These are phyloP conservation scores for Malania oleifera DNA, from an alignment of 164 flowering plant species.

Conservation along the genomic window DNA sequence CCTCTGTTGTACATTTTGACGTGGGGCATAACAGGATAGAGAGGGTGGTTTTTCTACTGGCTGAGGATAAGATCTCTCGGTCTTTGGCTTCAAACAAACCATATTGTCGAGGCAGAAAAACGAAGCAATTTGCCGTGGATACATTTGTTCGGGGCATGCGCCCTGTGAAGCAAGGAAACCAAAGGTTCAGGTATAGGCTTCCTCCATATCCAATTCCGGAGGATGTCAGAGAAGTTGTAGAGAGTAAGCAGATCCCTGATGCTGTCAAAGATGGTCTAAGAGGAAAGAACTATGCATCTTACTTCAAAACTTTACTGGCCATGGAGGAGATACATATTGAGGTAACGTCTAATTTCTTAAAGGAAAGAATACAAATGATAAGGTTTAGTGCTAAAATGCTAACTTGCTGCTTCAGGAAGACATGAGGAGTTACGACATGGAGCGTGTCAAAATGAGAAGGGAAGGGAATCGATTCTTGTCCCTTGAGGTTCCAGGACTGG, in stretches of 20 bases:
- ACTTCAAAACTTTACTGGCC: slow-evolving; percentile 50
- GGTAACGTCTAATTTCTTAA: slow-evolving; percentile 33
- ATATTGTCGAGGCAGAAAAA: slow-evolving; percentile 40
- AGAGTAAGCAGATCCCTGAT: slow-evolving; percentile 54
- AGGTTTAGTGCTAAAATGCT: neutral
- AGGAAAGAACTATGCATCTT: slow-evolving; percentile 43
- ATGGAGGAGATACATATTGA: slow-evolving; percentile 89
- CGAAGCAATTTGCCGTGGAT: slow-evolving; percentile 29
- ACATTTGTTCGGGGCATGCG: slow-evolving; percentile 44
- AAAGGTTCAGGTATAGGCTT: slow-evolving; percentile 32
- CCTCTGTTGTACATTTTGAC: slow-evolving; percentile 64
- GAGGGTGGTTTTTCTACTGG: slow-evolving; percentile 66
- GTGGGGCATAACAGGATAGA: slow-evolving; percentile 60
- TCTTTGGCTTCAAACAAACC: slow-evolving; percentile 57
- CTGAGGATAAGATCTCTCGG: slow-evolving; percentile 67
- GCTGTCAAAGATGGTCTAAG: slow-evolving; percentile 46
- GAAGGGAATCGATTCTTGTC: slow-evolving; percentile 41
- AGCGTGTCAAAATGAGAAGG: slow-evolving; percentile 47
- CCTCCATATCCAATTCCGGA: slow-evolving; percentile 53
- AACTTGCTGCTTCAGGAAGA: slow-evolving; percentile 52
- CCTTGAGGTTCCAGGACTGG: slow-evolving; percentile 88
- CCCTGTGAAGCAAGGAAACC: slow-evolving; percentile 29
- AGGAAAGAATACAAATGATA: neutral
- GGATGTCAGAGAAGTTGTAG: slow-evolving; percentile 41
- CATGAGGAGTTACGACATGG: slow-evolving; percentile 79